Base-by-base conservation (phyloP, 164 flowering plant genomes). In the Annona squamosa region DNA sequence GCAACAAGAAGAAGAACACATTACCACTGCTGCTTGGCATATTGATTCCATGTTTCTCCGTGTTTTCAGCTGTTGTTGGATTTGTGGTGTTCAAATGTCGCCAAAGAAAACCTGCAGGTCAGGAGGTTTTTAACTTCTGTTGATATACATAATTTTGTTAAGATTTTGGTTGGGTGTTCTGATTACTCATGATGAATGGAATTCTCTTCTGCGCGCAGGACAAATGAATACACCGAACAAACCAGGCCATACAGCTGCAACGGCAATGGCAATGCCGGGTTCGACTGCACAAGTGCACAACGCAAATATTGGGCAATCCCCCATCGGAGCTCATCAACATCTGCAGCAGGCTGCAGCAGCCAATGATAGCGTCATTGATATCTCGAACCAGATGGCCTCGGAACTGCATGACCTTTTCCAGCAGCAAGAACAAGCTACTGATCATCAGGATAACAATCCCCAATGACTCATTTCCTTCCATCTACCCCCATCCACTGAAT, bases 31-130 rank as follows among this genome's bases (percentile, higher is more conserved):
- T 72, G 47, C 70, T 72, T 5, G 75, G 75, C 5, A 4, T 46
- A 17, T 12, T 46, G 7, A 72, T 72, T 41, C 75, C 75, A 72
- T n/a, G 26, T 48, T 65, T 48, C 56, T 18, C 65, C 10, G 26
- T 65, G 4, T 72, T 72, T 19, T 72, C 69, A 69, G 69, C 59
- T 4, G 5, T 72, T 65, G 75, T 72, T 45, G 70, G 69, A 47
- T 4, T 65, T 12, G 56, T 48, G 17, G 16, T 48, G 3, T 1
- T 65, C 18, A 48, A 3, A 4, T 9, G 17, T 18, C 13, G 42
- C 5, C 48, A 62, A 63, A 72, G 75, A 52, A 65, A 65, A 65
- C n/a, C 75, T 13, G 69, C 74, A 67, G 48, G 59, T 52, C 9
- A 52, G 46, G 46, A 52, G 46, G 46, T 9, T 18, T 47, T 13